These are phyloP conservation scores for Mycena filopes DNA, from an alignment of 768 basidiomycete genomes.

Conservation along the genomic window DNA sequence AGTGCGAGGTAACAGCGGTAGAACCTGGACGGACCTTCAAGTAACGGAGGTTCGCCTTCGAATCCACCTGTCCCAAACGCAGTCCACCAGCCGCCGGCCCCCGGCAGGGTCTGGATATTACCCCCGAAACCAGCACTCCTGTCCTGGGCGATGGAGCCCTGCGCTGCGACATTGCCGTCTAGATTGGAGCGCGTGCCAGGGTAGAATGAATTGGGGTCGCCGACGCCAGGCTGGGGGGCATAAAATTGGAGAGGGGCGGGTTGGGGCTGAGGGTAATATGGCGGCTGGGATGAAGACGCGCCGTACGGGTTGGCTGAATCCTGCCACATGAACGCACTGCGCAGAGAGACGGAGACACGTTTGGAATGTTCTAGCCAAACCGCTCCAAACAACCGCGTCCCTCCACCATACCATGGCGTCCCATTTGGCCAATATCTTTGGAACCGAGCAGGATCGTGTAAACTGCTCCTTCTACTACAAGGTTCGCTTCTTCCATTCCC, in stretches of 20 bases:
- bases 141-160: slow-evolving; percentile 61
- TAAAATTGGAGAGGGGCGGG: slow-evolving; percentile 83
- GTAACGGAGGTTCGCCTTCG: slow-evolving; percentile 94
- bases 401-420: slow-evolving; percentile 68
- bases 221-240: slow-evolving; percentile 55
- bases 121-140: slow-evolving; percentile 67
- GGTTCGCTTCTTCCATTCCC: slow-evolving; percentile 40
- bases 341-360: slow-evolving; percentile 20
- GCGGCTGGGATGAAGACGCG: slow-evolving; percentile 66
- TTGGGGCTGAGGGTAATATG: slow-evolving; percentile 67
- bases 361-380: background rate
- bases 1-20: background rate
- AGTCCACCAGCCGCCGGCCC: slow-evolving; percentile 94
- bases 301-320: slow-evolving; percentile 69
- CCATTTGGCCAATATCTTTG: slow-evolving; percentile 95
- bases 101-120: slow-evolving; percentile 73
- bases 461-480: slow-evolving; percentile 99
- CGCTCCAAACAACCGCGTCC: background rate
- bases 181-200: slow-evolving; percentile 79
- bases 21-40: slow-evolving; percentile 79
- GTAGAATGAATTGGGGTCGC: slow-evolving; percentile 70
- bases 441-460: slow-evolving; percentile 93
- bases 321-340: slow-evolving; percentile 77
- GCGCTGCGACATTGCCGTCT: slow-evolving; percentile 72
- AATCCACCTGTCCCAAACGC: slow-evolving; percentile 96